Conservation (phyloP, 2,329 filamentous ascomycete genomes). For the Paracamarosporium sp. region DNA sequence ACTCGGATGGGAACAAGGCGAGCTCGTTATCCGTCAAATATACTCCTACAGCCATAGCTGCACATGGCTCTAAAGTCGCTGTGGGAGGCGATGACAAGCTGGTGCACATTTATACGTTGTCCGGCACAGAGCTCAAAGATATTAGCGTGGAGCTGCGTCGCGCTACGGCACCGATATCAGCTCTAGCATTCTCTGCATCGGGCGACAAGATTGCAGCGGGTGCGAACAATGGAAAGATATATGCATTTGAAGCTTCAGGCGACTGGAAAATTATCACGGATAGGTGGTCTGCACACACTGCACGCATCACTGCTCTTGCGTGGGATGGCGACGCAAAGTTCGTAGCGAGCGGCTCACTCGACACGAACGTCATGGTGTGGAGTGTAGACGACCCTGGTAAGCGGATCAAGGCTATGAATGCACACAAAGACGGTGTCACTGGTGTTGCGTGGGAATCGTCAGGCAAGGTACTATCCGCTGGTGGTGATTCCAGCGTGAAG, state of each 20-base stretch:
- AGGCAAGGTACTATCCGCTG: conserved; percentile 75
- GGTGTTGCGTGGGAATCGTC: conserved; percentile 78
- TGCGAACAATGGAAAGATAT: conserved; percentile 84
- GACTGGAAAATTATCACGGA: conserved; percentile 80
- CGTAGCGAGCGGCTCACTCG: conserved; percentile 82
- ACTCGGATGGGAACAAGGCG: conserved; percentile 64
- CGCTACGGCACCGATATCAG: conserved; percentile 75
- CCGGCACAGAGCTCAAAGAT: conserved; percentile 63
- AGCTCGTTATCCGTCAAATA: conserved; percentile 68
- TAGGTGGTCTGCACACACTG: conserved; percentile 75
- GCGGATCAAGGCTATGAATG: conserved; percentile 82
- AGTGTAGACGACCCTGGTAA: conserved; percentile 83
- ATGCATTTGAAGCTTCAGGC: conserved; percentile 71
- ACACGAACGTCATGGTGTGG: conserved; percentile 94
- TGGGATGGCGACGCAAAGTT: conserved; percentile 82
- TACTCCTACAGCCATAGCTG: conserved; percentile 74
- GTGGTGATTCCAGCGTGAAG: conserved; percentile 90
- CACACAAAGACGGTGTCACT: conserved; percentile 95
- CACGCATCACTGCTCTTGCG: conserved; percentile 69
- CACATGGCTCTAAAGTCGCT: conserved; percentile 71
- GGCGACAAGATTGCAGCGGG: conserved; percentile 83
- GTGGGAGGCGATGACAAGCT: conserved; percentile 78
- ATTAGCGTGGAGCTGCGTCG: conserved; percentile 65
- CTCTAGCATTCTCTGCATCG: conserved; percentile 81
- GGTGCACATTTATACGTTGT: conserved; percentile 75